phyloP scores from a whole-genome alignment of 495 filamentous ascomycete genomes.

The Aspergillus sclerotiicarbonarius region DNA sequence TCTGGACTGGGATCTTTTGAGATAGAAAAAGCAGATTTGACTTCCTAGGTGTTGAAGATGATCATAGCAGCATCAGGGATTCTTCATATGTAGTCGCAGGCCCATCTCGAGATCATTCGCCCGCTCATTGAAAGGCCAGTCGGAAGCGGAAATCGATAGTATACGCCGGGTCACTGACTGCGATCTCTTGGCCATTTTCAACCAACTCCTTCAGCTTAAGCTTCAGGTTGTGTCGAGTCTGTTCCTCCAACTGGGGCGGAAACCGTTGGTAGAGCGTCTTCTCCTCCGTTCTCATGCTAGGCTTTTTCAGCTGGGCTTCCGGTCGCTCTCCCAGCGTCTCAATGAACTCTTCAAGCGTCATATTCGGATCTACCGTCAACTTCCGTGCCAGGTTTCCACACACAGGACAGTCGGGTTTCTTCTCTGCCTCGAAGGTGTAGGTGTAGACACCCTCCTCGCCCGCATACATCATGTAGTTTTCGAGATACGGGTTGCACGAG shows the following conservation, averaged over 20 bases:
- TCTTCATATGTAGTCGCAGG: slow-evolving; percentile 17
- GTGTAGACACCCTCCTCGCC: slow-evolving; percentile 95
- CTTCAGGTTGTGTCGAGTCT: slow-evolving; percentile 76
- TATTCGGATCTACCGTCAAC: slow-evolving; percentile 64
- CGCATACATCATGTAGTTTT: slow-evolving; percentile 99
- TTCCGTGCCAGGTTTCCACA: slow-evolving; percentile 80
- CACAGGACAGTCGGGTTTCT: slow-evolving; percentile 91
- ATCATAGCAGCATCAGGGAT: slow-evolving; percentile 16
- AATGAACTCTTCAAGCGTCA: slow-evolving; percentile 81
- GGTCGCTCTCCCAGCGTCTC: slow-evolving; percentile 79
- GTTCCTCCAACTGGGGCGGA: slow-evolving; percentile 74
- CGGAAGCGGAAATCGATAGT: slow-evolving; percentile 69
- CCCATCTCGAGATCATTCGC: not conserved
- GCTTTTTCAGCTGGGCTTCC: slow-evolving; percentile 86
- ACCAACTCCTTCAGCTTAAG: slow-evolving; percentile 70
- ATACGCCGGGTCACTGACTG: slow-evolving; percentile 80
- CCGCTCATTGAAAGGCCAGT: slow-evolving; percentile 39
- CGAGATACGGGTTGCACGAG: slow-evolving; percentile 71
- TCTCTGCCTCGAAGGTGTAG: slow-evolving; percentile 90
- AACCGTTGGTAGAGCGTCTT: slow-evolving; percentile 88
- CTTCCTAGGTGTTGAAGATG: slow-evolving; percentile 23
- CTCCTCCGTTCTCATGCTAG: slow-evolving; percentile 75
- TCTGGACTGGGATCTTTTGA: slow-evolving; percentile 32
- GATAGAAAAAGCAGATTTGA: slow-evolving; percentile 31
- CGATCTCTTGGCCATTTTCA: slow-evolving; percentile 68